Percentiles rank a stretch among this genome's conserved stretches.
Evolutionary conservation across 805 yeast species (phyloP).

Genomic region (Blastobotrys americana): DNA sequence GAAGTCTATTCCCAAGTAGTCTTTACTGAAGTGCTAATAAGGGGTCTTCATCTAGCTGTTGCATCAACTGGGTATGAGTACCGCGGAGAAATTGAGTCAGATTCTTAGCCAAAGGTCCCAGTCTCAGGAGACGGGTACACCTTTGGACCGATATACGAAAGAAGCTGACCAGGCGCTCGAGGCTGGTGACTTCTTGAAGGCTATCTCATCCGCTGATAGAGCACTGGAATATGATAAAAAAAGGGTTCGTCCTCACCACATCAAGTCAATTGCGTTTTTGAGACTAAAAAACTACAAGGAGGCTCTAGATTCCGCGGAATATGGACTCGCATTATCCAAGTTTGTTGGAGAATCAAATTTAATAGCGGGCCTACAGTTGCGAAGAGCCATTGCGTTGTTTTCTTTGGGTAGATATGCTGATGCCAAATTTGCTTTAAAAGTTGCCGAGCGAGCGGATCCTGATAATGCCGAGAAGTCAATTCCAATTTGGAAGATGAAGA

Average conservation of each 20-base stretch:
- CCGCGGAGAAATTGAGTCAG: background rate
- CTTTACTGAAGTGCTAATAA: too few species aligned
- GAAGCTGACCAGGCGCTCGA: slow-evolving; percentile 2
- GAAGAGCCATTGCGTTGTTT: slow-evolving; percentile 28
- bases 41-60: too few species aligned
- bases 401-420: slow-evolving; percentile 21
- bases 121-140: background rate
- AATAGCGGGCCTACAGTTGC: slow-evolving; percentile 27
- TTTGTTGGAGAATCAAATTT: slow-evolving; percentile 14
- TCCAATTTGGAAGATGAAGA: slow-evolving; percentile 19
- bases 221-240: slow-evolving; percentile 3
- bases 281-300: slow-evolving; percentile 16
- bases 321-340: slow-evolving; percentile 16
- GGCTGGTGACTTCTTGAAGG: background rate
- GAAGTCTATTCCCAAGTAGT: too few species aligned
- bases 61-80: background rate
- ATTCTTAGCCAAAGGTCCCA: background rate
- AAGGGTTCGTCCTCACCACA: background rate
- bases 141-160: background rate
- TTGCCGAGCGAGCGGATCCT: slow-evolving; percentile 15
- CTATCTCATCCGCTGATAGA: background rate
- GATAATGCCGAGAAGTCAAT: slow-evolving; percentile 7
- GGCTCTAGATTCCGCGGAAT: slow-evolving; percentile 18
- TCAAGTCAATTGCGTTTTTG: slow-evolving; percentile 18
- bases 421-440: slow-evolving; percentile 22